Conservation (phyloP, 441 rosid genomes). For the Omphalea diandra region DNA sequence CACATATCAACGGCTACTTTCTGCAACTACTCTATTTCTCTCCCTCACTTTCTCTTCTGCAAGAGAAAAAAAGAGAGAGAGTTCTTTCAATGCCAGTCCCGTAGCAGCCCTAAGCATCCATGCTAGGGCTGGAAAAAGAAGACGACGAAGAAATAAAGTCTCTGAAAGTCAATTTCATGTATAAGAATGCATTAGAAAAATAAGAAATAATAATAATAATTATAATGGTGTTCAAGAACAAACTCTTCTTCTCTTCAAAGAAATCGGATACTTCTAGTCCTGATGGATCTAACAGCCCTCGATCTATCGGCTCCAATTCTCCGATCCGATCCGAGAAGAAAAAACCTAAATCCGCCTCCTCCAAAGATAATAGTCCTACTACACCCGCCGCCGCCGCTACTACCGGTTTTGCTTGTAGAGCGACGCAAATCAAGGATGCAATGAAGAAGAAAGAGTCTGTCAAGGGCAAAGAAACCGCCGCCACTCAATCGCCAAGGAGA, state of each 20-base stretch:
- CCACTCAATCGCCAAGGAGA: constrained; percentile 27
- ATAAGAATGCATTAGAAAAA: too few relatives aligned
- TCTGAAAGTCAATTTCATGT: too few relatives aligned
- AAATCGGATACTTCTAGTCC: constrained; percentile 84
- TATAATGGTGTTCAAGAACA: constrained; percentile 89
- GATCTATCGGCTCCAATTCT: constrained; percentile 83
- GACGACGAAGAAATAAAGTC: not conserved
- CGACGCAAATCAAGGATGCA: constrained; percentile 55
- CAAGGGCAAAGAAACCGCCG: constrained; percentile 42
- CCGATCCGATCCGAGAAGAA: constrained; percentile 90
- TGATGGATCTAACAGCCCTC: constrained; percentile 84
- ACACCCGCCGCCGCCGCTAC: constrained; percentile 23
- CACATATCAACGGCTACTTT: too few relatives aligned
- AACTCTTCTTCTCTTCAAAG: constrained; percentile 86
- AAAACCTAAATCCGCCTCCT: constrained; percentile 55
- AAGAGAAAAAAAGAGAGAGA: not conserved
- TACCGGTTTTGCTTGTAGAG: constrained; percentile 42
- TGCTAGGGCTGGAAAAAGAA: constrained; percentile 16
- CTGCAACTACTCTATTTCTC: not conserved
- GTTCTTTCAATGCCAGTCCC: not conserved
- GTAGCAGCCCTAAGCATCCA: constrained; percentile 16
- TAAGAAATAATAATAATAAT: too few relatives aligned
- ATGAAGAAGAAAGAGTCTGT: constrained; percentile 50
- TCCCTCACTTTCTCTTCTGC: too few relatives aligned
- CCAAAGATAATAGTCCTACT: constrained; percentile 44